A percentile compares a stretch with the other conserved stretches of the same genome.
phyloP scores from a whole-genome alignment of 2,329 filamentous ascomycete species.

The Xylaria sp. region DNA sequence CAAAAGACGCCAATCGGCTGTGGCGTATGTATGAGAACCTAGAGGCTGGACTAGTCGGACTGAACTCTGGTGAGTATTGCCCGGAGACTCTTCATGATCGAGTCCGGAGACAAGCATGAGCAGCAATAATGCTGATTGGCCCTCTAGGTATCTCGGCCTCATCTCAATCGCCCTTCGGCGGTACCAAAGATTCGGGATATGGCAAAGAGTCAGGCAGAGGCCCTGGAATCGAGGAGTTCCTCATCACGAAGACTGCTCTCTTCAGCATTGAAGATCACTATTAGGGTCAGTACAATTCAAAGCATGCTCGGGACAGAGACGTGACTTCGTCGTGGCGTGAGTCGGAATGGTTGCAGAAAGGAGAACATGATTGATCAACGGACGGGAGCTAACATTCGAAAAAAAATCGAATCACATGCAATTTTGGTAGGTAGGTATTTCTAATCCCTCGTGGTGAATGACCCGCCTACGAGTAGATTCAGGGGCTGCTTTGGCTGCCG shows the following conservation, averaged over 20 bases:
- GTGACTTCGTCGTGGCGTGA: too few species aligned
- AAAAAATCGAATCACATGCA: too few species aligned
- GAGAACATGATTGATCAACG: too few species aligned
- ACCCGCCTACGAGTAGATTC: too few species aligned
- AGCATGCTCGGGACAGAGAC: too few species aligned
- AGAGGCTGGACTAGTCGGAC: constrained; percentile 47
- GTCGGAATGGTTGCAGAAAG: too few species aligned
- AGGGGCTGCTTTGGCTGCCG: too few species aligned
- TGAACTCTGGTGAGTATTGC: constrained; percentile 39
- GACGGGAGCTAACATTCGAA: too few species aligned
- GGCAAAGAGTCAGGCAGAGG: constrained; percentile 46
- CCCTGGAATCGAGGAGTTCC: constrained; percentile 42
- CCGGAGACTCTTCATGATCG: neutral
- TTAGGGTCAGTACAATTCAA: constrained; percentile 11
- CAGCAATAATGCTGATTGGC: neutral
- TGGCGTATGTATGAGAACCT: constrained; percentile 56
- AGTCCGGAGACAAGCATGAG: neutral
- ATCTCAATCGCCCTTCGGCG: constrained; percentile 43
- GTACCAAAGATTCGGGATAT: constrained; percentile 44
- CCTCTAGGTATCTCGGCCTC: constrained; percentile 35
- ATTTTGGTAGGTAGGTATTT: too few species aligned
- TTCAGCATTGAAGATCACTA: constrained; percentile 39
- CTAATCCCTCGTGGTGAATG: too few species aligned
- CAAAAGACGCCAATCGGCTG: constrained; percentile 52
- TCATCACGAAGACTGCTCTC: constrained; percentile 43